Percentiles rank a stretch among this genome's conserved stretches.
phyloP scores from a whole-genome alignment of 78 protist genomes.

The Fonticula alba region DNA sequence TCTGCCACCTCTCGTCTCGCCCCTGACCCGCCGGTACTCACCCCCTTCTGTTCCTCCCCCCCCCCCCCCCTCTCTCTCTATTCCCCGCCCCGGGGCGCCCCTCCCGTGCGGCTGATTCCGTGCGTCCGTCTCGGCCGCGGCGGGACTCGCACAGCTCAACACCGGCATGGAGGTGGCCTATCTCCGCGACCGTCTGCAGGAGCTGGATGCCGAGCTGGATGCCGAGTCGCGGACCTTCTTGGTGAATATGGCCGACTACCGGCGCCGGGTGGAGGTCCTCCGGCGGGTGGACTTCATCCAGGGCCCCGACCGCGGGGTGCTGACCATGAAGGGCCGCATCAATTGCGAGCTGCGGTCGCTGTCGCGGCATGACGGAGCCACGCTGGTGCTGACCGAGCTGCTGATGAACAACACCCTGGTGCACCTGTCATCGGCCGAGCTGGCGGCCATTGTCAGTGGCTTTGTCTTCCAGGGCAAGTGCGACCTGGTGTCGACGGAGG shows the following conservation, averaged over 20 bases:
- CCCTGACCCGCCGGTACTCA: too few relatives aligned
- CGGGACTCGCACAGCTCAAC: conserved; percentile 6
- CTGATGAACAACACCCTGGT: conserved; percentile 61
- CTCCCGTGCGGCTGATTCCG: too few relatives aligned
- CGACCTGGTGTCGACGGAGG: too few relatives aligned
- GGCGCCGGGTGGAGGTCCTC: conserved; percentile 52
- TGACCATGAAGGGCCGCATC: conserved; percentile 74
- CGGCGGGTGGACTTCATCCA: conserved; percentile 46
- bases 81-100: too few relatives aligned
- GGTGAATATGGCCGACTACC: conserved; percentile 30
- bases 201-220: conserved; percentile 67
- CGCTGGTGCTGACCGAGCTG: conserved; percentile 65
- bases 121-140: too few relatives aligned
- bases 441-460: conserved; percentile 50
- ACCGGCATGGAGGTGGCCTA: too few relatives aligned
- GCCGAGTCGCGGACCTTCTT: conserved; percentile 24
- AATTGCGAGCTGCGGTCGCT: too few relatives aligned
- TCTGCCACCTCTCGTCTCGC: too few relatives aligned
- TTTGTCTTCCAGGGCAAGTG: conserved; percentile 31
- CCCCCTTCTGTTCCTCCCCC: too few relatives aligned
- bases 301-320: conserved; percentile 75
- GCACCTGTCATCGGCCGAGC: conserved; percentile 32
- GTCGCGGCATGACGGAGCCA: too few relatives aligned
- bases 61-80: too few relatives aligned
- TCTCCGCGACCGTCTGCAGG: conserved; percentile 62